A percentile compares a stretch with the other conserved stretches of the same genome.
Conservation (phyloP, 2,329 filamentous ascomycete genomes). For the Neurospora sp. region DNA sequence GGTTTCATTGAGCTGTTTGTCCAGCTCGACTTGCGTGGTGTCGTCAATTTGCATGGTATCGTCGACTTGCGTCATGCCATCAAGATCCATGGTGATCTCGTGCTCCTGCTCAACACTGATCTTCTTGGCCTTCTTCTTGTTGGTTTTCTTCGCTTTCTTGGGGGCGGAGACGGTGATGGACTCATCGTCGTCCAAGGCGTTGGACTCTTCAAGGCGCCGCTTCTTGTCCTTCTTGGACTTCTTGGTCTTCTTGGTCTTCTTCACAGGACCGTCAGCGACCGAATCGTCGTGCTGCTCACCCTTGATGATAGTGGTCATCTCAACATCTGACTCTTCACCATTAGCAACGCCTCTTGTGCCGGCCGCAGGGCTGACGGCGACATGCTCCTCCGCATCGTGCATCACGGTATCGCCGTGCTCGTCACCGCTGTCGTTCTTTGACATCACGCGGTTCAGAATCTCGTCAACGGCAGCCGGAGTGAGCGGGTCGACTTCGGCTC, state of each 20-base stretch:
- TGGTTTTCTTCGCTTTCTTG: not conserved
- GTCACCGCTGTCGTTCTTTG: not conserved
- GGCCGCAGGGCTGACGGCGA: not conserved
- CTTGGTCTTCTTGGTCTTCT: not conserved
- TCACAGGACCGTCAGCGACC: not conserved
- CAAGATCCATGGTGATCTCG: not conserved
- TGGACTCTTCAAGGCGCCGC: not conserved
- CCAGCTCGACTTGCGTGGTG: not conserved
- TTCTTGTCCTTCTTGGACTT: not conserved
- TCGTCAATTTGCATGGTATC: not conserved
- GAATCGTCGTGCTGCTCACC: not conserved
- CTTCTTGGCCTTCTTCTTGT: not conserved
- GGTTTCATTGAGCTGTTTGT: not conserved
- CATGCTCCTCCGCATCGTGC: not conserved
- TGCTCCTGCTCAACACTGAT: not conserved
- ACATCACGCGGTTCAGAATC: not conserved
- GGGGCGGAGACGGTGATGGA: not conserved
- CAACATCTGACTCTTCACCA: not conserved
- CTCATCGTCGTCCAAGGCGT: not conserved
- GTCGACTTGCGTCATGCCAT: not conserved
- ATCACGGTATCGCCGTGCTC: not conserved
- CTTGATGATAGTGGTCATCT: not conserved
- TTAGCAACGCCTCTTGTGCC: not conserved
- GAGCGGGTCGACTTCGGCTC: not conserved
- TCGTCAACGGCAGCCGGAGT: not conserved